Conservation (phyloP, 83 land plant species). For the Diphasiastrum complanatum region DNA sequence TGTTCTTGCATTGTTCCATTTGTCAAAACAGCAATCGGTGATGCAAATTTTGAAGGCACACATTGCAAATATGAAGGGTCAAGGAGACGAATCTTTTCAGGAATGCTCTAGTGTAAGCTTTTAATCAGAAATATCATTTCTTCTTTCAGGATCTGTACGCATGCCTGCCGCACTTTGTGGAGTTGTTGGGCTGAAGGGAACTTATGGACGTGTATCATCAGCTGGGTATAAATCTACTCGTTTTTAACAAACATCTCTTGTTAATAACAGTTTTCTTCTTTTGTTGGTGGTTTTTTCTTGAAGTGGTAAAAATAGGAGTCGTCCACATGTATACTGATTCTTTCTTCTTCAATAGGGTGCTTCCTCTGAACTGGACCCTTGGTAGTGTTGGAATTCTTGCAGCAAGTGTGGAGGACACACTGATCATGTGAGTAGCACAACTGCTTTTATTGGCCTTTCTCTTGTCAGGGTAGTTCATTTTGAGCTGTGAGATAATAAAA, state of each 20-base stretch:
- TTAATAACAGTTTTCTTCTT: not conserved
- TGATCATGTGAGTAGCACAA: slow-evolving; percentile 51
- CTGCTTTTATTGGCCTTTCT: not conserved
- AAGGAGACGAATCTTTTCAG: not conserved
- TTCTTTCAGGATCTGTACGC: slow-evolving; percentile 68
- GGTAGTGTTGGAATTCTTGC: slow-evolving; percentile 80
- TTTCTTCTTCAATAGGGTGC: slow-evolving; percentile 41
- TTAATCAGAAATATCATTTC: too few species aligned
- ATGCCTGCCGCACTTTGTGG: slow-evolving; percentile 92
- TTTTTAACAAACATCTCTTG: not conserved
- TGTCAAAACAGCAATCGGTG: too few species aligned
- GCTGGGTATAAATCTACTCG: slow-evolving; percentile 42
- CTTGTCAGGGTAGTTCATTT: too few species aligned
- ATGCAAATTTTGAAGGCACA: too few species aligned
- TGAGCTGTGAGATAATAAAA: too few species aligned
- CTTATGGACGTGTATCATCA: slow-evolving; percentile 60
- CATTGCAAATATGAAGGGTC: too few species aligned
- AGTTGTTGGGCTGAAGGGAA: slow-evolving; percentile 78
- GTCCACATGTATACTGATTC: not conserved
- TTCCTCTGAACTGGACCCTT: slow-evolving; percentile 86
- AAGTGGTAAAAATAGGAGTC: too few species aligned
- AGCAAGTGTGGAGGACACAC: slow-evolving; percentile 82
- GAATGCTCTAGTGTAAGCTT: not conserved
- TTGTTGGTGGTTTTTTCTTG: not conserved
- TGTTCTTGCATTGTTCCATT: too few species aligned